Percentiles rank a stretch among this genome's conserved stretches.
These are phyloP conservation scores for Pulveroboletus sp. DNA, from an alignment of 768 basidiomycete species.

Conservation along the genomic window DNA sequence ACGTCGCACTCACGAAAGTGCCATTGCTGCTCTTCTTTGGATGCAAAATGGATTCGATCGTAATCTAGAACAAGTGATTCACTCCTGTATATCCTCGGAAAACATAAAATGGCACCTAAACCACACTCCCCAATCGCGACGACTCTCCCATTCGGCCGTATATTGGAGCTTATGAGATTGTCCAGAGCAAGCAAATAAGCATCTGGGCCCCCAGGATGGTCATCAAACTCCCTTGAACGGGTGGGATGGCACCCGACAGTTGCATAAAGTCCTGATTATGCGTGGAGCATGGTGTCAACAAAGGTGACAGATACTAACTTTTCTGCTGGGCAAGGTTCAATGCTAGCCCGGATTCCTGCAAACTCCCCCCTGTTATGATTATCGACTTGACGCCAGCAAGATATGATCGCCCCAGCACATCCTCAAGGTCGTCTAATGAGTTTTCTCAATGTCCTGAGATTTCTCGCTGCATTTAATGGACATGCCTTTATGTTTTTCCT, in stretches of 20 bases:
- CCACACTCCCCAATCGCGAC: conserved; percentile 81
- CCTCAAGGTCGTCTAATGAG: conserved; percentile 55
- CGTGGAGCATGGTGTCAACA: not conserved
- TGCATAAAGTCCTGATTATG: conserved; percentile 52
- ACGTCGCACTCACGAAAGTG: conserved; percentile 53
- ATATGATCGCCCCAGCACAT: conserved; percentile 52
- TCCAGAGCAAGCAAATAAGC: conserved; percentile 61
- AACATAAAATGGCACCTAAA: conserved; percentile 43
- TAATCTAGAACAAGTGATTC: conserved; percentile 49
- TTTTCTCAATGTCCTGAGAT: not conserved
- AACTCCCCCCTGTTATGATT: conserved; percentile 73
- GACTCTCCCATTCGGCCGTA: conserved; percentile 52
- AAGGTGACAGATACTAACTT: conserved; percentile 32
- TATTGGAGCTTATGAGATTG: conserved; percentile 45
- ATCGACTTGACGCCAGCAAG: conserved; percentile 62
- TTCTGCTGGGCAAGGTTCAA: conserved; percentile 56
- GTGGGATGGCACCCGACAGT: conserved; percentile 83
- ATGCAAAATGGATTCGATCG: conserved; percentile 65
- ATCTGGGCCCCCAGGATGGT: conserved; percentile 49
- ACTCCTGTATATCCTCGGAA: not conserved
- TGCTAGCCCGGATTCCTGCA: conserved; percentile 59
- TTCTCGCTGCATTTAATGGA: not conserved
- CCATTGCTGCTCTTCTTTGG: conserved; percentile 53
- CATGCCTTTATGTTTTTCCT: conserved; percentile 47
- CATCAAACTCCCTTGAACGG: conserved; percentile 63